Percentiles rank a stretch among this genome's conserved stretches.
phyloP scores from a whole-genome alignment of 2,329 filamentous ascomycete species.

The Ophioceras dolichostomum region DNA sequence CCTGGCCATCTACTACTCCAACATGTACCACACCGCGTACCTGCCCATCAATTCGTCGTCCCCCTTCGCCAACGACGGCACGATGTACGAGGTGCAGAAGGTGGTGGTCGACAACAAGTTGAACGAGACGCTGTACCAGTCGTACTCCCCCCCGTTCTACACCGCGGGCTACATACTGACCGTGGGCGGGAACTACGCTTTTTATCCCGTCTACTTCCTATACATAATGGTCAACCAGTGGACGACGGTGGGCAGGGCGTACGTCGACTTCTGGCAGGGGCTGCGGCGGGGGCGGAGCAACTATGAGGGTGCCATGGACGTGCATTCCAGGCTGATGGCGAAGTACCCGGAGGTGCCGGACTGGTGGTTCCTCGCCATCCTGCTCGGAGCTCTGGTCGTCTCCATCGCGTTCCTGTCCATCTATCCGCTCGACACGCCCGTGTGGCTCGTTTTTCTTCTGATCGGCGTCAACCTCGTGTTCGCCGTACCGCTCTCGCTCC shows the following conservation, averaged over 20 bases:
- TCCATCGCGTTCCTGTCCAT: conserved; percentile 19
- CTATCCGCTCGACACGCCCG: conserved; percentile 18
- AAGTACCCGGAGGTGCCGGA: conserved; percentile 32
- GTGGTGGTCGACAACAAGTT: conserved; percentile 23
- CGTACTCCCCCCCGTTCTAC: conserved; percentile 31
- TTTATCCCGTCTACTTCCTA: conserved; percentile 29
- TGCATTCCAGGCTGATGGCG: conserved; percentile 27
- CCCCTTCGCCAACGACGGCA: conserved; percentile 31
- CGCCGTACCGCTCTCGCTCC: conserved; percentile 27
- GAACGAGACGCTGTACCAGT: conserved; percentile 21
- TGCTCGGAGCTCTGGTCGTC: conserved; percentile 14
- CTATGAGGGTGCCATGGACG: conserved; percentile 27
- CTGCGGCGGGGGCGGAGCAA: conserved; percentile 22
- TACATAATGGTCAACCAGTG: conserved; percentile 29
- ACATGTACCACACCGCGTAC: conserved; percentile 29
- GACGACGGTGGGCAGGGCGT: conserved; percentile 21
- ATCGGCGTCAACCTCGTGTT: conserved; percentile 26
- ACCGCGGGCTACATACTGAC: conserved; percentile 27
- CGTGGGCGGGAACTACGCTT: conserved; percentile 28
- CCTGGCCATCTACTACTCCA: conserved; percentile 27
- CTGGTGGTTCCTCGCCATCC: conserved; percentile 32
- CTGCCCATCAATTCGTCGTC: conserved; percentile 34
- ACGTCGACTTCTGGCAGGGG: conserved; percentile 23
- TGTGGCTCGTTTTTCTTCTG: conserved; percentile 18
- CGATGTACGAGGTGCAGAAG: conserved; percentile 24